These are phyloP conservation scores for Torrubiellomyces zombiae DNA, from an alignment of 2,329 filamentous ascomycete species.

Conservation along the genomic window DNA sequence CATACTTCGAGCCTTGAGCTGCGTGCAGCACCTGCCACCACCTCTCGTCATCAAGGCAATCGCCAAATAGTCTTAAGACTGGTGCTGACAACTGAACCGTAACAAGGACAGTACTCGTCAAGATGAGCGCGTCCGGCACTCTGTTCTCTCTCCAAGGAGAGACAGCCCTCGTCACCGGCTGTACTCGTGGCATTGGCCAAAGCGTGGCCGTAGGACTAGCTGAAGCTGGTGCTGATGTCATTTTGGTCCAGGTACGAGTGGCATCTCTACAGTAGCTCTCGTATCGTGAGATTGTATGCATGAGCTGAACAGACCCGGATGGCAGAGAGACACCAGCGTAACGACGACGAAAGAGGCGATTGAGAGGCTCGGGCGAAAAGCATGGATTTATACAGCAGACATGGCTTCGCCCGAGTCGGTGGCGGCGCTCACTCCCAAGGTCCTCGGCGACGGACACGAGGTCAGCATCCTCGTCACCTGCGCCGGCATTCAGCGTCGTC, in stretches of 20 bases:
- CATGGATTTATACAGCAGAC: slow-evolving; percentile 52
- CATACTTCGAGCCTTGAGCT: no score
- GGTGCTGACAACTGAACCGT: no score
- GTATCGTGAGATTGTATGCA: background rate
- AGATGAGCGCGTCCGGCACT: slow-evolving; percentile 9
- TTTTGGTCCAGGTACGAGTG: slow-evolving; percentile 33
- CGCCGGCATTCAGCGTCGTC: slow-evolving; percentile 69
- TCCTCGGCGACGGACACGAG: slow-evolving; percentile 45
- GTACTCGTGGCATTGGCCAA: slow-evolving; percentile 40
- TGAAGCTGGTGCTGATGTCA: slow-evolving; percentile 39
- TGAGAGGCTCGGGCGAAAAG: slow-evolving; percentile 48
- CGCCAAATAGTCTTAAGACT: no score
- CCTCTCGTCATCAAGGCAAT: no score
- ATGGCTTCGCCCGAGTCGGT: slow-evolving; percentile 46
- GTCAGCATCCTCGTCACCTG: slow-evolving; percentile 74
- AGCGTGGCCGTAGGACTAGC: slow-evolving; percentile 39
- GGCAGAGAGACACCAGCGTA: slow-evolving; percentile 23
- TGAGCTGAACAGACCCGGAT: slow-evolving; percentile 1
- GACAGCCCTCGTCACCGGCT: slow-evolving; percentile 40
- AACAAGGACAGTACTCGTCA: no score
- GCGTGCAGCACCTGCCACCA: no score
- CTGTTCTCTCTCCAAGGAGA: slow-evolving; percentile 39
- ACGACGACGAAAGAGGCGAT: slow-evolving; percentile 43
- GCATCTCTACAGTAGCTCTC: no score
- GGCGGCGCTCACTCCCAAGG: slow-evolving; percentile 37